Evolutionary conservation across 1,284 basidiomycete genomes (phyloP).

Genomic region (Cryptococcus amylolentus): DNA sequence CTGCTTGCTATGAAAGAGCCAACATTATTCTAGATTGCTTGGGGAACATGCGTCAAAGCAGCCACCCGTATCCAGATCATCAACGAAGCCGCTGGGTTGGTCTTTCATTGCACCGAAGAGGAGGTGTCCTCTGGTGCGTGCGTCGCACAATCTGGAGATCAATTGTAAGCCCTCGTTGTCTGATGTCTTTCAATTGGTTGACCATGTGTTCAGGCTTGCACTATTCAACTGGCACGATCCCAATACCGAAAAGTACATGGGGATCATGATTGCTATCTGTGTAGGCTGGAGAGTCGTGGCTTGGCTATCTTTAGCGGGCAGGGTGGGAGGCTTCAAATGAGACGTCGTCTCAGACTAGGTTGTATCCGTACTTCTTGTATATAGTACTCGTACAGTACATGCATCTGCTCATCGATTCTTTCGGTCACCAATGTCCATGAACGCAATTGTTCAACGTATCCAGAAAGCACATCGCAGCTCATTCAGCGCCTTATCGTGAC

Average conservation of each 20-base stretch:
- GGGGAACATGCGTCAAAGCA: constrained; percentile 38
- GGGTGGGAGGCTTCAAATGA: constrained; percentile 30
- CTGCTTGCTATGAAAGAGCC: not conserved
- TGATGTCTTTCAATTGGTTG: constrained; percentile 1
- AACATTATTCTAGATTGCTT: constrained; percentile 31
- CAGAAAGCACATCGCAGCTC: not conserved
- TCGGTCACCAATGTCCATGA: too few relatives aligned
- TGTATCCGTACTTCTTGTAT: too few relatives aligned
- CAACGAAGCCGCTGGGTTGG: constrained; percentile 49
- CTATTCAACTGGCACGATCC: constrained; percentile 45
- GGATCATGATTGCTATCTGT: constrained; percentile 44
- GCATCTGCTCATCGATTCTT: too few relatives aligned
- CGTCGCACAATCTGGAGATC: constrained; percentile 49
- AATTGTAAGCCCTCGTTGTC: constrained; percentile 38
- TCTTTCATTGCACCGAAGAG: constrained; percentile 45
- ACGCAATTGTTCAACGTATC: too few relatives aligned
- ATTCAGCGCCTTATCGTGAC: not conserved
- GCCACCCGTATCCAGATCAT: constrained; percentile 49
- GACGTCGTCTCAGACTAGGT: too few relatives aligned
- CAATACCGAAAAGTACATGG: constrained; percentile 43
- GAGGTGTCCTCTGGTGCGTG: constrained; percentile 46
- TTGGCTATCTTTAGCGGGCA: constrained; percentile 23
- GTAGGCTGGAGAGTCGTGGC: constrained; percentile 41
- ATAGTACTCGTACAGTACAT: too few relatives aligned
- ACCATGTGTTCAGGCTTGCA: constrained; percentile 21